Evolutionary conservation across 169 alveolate species (phyloP), one percentile per base, ranked within the genome.

Genomic region (Babesia ovata): DNA sequence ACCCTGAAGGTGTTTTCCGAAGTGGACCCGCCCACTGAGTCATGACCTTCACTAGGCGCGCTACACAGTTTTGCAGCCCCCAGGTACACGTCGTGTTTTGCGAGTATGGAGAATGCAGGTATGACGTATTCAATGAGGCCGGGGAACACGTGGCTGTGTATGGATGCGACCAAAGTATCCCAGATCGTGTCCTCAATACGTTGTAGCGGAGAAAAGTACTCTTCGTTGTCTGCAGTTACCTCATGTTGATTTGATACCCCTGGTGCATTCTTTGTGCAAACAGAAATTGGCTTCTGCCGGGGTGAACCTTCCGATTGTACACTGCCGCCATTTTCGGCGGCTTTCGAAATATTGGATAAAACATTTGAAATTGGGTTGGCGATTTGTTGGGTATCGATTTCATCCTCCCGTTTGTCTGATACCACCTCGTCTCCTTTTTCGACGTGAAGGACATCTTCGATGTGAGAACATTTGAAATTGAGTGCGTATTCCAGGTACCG

Each of bases 401-500:
- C 22, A 17, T 12, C 33, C 33, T 61, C 70, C 2, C 53, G 70
- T 29, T 26, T 63, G 19, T 22, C 70, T 17, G 56, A 2, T 13
- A 2, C 2, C 2, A 42, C 39, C 2, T 61, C 70, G 21, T 61
- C 70, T 0, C 48, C 39, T 17, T 36, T 16, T 4, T 61, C 70
- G 33, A 42, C 58, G 19, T 57, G 44, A 0, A 48, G 10, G 39
- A 81, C 63, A 12, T 72, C 75, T 66, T 61, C 58, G 12, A 72
- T 50, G 26, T 67, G 73, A 0, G 21, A 10, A 13, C 78, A 74
- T 39, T 71, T 71, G 48, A 81, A 81, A 49, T 81, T 81, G 22
- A 81, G 79, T 10, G 85, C 56, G 48, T 65, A 81, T 49, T 57
- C 61, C 28, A 81, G 52, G 49, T 81, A 81, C 33, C 39, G 22